Base-by-base conservation (phyloP, 2,329 filamentous ascomycete genomes). In the Xylaria sp. region DNA sequence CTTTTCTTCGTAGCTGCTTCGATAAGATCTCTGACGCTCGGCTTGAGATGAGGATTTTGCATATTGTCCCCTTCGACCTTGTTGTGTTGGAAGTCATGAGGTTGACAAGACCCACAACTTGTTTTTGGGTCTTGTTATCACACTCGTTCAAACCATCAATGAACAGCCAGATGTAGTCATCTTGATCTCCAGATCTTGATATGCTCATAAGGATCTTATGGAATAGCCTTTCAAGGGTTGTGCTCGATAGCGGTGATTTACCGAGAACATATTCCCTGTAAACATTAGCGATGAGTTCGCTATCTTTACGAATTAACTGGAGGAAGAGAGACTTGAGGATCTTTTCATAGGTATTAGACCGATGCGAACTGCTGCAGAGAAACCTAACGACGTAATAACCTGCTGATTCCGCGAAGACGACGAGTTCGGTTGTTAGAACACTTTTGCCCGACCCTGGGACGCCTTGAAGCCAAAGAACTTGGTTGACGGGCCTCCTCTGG, bases 141-240 rank as follows among this genome's bases (percentile, higher is more conserved):
- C 58, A 61, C 14, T 61, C 58, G 9, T 61, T 61, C 17, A 61
- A 2, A n/a, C 58, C 58, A n/a, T 61, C 58, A 42, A 61, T 53
- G 5, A 61, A 51, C 1, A 53, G 21, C 32, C 47, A 61, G 17
- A 61, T 53, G 12, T 61, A 61, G 14, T 53, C 47, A 12, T 53
- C 19, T 6, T 27, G 21, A 8, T 19, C 24, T 9, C 1, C 12
- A 48, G 39, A 48, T 6, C 5, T 59, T 21, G 39, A 21, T 0
- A 34, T 32, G 9, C 56, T 53, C 58, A 45, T 61, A 4, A 61
- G 19, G 19, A 30, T 30, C 11, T 4, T 53, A 14, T 61, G 32
- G 14, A 61, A 53, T 19, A 61, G 58, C 21, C 32, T 61, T 32
- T 61, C 58, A 3, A 61, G 32, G 4, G 19, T 14, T 7, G 48